Base-by-base conservation (phyloP, 805 yeast genomes). In the Nakazawaea populi region DNA sequence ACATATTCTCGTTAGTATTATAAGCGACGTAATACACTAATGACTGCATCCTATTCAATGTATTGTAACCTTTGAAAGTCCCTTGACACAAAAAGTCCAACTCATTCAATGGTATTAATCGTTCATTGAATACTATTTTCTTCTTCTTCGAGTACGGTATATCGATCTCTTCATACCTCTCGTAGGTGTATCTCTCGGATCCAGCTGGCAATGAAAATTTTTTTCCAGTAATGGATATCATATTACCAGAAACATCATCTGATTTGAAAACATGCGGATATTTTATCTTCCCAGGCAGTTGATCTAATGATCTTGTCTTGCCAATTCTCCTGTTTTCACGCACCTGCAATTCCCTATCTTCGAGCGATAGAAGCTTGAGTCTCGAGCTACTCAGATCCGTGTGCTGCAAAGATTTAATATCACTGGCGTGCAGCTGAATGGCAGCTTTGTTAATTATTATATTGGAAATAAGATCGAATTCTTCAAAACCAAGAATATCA, bases 11-110 rank as follows among this genome's bases (percentile, higher is more conserved):
- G 65, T 88, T 90, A 5, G 97, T 86, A 50, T 86, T 82, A 64
- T 92, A 94, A 0, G 96, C 98, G 11, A 91, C 89, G 0, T 96
- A 96, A 58, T 75, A 94, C 1, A 92, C 95, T 54, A 94, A 72
- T 14, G 96, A 85, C 67, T 92, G 99, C 77, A 94, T 87, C 57
- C 87, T 79, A 68, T 92, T 92, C 57, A 92, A 73, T 0, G 87
- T 77, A 52, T 79, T 74, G 65, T 94, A 94, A 32, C 84, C 83
- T 52, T 78, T 78, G 65, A 94, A 94, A 0, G 97, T 90, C 0
- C 92, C 89, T 54, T 77, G 82, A 65, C 98, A 92, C 8, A 89
- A 66, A 46, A 74, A 74, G 63, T 94, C 98, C 53, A 94, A 69
- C 38, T 83, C 86, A 1, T 65, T 60, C 8, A 94, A 71, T 37